A percentile compares a stretch with the other conserved stretches of the same genome.
Evolutionary conservation across 208 protist species (phyloP).

Genomic region (Leishmania gerbilli): DNA sequence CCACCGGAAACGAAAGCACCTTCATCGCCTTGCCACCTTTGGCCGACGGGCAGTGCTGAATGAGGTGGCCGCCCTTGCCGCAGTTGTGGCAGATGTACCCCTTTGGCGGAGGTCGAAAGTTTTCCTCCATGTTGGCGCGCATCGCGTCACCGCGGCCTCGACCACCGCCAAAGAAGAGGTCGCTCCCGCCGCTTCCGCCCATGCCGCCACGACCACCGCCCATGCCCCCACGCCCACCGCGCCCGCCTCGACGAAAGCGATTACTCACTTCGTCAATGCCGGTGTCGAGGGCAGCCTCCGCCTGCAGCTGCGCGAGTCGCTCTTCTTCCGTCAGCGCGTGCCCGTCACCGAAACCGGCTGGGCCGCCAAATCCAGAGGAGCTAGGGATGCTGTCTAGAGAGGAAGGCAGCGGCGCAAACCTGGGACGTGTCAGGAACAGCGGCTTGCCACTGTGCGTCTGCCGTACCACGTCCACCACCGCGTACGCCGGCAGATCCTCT

Average conservation of each 20-base stretch:
- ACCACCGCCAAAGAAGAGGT: conserved; percentile 13
- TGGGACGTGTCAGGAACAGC: conserved; percentile 15
- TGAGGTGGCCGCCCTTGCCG: conserved; percentile 82
- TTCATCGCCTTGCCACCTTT: conserved; percentile 58
- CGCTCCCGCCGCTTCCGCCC: conserved; percentile 5
- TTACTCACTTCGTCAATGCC: conserved; percentile 67
- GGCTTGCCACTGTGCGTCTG: conserved; percentile 44
- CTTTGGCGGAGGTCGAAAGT: conserved; percentile 68
- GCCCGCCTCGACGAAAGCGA: conserved; percentile 38
- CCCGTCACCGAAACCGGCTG: conserved; percentile 12
- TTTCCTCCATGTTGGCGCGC: conserved; percentile 44
- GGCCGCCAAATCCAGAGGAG: background rate
- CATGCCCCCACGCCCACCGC: conserved; percentile 10
- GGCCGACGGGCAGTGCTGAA: conserved; percentile 80
- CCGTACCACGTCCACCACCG: conserved; percentile 79
- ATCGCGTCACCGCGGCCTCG: conserved; percentile 27
- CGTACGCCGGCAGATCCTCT: conserved; percentile 77
- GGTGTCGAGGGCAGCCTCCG: conserved; percentile 70
- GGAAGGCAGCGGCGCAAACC: background rate
- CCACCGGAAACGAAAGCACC: conserved; percentile 73
- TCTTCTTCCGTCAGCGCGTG: conserved; percentile 76
- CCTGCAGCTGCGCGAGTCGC: conserved; percentile 75
- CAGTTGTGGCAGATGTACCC: conserved; percentile 92
- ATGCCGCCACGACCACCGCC: conserved; percentile 10
- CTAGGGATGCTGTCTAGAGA: background rate